Conservation (phyloP, 106 monocot genomes). For the Dioscorea alata region DNA sequence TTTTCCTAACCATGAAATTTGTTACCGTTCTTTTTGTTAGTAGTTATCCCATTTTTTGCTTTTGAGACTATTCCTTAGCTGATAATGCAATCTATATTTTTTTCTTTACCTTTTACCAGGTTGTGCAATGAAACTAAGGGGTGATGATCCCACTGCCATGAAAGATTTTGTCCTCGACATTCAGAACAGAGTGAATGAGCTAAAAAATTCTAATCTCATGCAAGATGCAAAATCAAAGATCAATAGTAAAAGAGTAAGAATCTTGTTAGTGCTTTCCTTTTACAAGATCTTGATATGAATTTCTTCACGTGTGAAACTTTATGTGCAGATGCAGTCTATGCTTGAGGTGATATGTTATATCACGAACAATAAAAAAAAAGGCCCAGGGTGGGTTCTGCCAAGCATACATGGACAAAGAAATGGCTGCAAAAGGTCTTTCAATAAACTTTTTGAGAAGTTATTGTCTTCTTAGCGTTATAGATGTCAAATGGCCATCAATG, state of each 20-base stretch:
- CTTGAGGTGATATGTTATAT: constrained; percentile 94
- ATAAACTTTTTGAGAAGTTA: too few relatives aligned
- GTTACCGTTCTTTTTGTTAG: too few relatives aligned
- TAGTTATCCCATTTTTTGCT: too few relatives aligned
- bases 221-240: constrained; percentile 34
- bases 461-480: too few relatives aligned
- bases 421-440: constrained; percentile 87
- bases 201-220: constrained; percentile 18
- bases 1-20: too few relatives aligned
- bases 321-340: constrained; percentile 93
- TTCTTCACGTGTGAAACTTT: constrained; percentile 3
- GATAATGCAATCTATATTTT: too few relatives aligned
- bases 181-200: constrained; percentile 63
- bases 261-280: constrained; percentile 1
- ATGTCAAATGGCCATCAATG: too few relatives aligned
- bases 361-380: constrained; percentile 82
- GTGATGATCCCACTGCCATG: constrained; percentile 85
- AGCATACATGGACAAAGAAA: constrained; percentile 79
- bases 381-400: constrained; percentile 63
- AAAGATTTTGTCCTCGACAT: constrained; percentile 74
- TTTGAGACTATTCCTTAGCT: not conserved
- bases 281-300: not conserved
- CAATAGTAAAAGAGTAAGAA: constrained; percentile 64
- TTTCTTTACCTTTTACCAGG: constrained; percentile 27
- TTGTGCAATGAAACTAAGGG: constrained; percentile 89